Evolutionary conservation across 2,329 filamentous ascomycete species (phyloP), one percentile per base, ranked within the genome.

Genomic region (Sodiomyces alkalinus): DNA sequence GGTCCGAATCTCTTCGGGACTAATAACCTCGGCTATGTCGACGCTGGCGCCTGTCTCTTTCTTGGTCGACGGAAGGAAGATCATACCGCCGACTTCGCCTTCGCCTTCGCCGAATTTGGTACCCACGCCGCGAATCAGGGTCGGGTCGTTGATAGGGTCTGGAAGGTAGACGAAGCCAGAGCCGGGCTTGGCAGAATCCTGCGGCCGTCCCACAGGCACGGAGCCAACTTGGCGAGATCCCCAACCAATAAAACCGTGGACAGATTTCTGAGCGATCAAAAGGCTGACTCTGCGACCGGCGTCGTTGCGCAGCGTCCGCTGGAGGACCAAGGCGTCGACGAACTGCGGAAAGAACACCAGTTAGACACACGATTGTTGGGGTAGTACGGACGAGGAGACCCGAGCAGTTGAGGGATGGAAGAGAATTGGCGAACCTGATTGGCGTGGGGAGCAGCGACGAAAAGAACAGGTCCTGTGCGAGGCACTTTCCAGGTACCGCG

Each of bases 401-500:
- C 13, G 24, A 33, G 19, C 25, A 33, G 28, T 19, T 12, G 19
- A 17, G 16, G 16, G 13, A 28, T 7, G 17, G 22, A 10, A 17
- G 16, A 24, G 7, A 13, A n/a, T n/a, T 7, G 22, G 53, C 64
- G 34, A 56, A 83, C 79, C 69, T 90, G 83, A 52, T 98, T 98
- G 34, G 87, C 87, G 62, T 98, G 90, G 40, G 90, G 90, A 30
- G 87, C 90, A 24, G 86, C 90, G 41, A 98, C 90, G 46, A 98
- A 90, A 34, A 98, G 81, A 37, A 98, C 72, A 1, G 90, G 86
- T 0, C 86, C 90, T 37, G 73, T 69, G 44, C 79, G 74, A 24
- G 90, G 90, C 24, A 98, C 80, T 53, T 86, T 87, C 85, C 90
- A 98, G 37, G 86, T 82, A 41, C 85, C 85, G 39, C 90, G 72